phyloP scores from a whole-genome alignment of 805 yeast genomes.

The Wickerhamiella siamensis region DNA sequence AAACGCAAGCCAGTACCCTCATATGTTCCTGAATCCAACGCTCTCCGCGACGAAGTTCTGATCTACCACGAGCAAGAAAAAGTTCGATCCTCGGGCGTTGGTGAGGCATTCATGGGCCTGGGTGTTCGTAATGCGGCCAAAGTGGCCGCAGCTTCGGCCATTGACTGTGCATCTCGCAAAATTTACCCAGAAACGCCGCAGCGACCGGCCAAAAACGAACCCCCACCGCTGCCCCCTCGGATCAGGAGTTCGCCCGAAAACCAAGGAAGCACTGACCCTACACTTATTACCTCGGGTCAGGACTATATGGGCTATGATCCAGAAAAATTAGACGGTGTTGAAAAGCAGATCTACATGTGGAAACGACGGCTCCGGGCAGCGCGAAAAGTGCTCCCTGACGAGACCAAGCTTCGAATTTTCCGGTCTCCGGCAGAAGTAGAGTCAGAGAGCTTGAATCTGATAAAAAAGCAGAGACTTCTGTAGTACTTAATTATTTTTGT shows the following conservation, averaged over 20 bases:
- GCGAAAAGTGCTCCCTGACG: conserved; percentile 28
- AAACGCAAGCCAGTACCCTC: not conserved
- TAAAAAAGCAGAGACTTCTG: conserved; percentile 2
- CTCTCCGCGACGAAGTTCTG: conserved; percentile 4
- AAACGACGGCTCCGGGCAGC: conserved; percentile 35
- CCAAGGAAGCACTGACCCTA: conserved; percentile 2
- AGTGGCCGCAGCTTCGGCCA: not conserved
- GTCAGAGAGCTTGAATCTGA: conserved; percentile 20
- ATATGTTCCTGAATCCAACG: too few relatives aligned
- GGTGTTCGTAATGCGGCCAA: not conserved
- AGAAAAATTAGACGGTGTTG: conserved; percentile 20
- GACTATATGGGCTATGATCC: conserved; percentile 19
- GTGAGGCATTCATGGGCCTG: not conserved
- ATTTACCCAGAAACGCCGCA: conserved; percentile 6
- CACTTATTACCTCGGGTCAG: conserved; percentile 17
- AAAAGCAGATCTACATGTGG: conserved; percentile 45
- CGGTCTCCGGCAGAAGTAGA: conserved; percentile 29
- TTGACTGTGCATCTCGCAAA: conserved; percentile 16
- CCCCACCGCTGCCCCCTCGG: not conserved
- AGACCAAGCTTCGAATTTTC: conserved; percentile 32
- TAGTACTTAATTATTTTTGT: not conserved
- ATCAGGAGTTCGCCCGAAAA: not conserved
- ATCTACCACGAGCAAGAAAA: conserved; percentile 1
- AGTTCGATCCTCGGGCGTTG: conserved; percentile 1
- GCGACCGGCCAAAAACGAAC: not conserved